These are phyloP conservation scores for Lichtheimia ornata DNA, from an alignment of 371 early-diverging fungal genomes.

Conservation along the genomic window DNA sequence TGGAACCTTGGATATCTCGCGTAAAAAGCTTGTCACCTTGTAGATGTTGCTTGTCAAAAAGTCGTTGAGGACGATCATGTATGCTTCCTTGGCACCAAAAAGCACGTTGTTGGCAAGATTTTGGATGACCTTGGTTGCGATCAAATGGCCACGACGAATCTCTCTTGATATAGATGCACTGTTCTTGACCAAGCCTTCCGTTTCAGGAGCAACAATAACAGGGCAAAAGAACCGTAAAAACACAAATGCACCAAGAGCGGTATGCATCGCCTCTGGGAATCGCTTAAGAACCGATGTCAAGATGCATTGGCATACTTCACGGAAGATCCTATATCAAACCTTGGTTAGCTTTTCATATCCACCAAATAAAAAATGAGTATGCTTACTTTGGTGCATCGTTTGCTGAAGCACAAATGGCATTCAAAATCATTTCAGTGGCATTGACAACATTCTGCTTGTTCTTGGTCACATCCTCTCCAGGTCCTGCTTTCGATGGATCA, in stretches of 20 bases:
- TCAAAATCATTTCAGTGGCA: conserved; percentile 72
- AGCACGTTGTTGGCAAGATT: conserved; percentile 93
- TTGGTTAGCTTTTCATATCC: neutral
- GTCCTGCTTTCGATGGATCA: conserved; percentile 74
- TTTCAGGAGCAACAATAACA: conserved; percentile 85
- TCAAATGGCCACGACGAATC: conserved; percentile 72
- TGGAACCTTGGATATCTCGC: conserved; percentile 48
- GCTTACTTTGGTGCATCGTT: conserved; percentile 61
- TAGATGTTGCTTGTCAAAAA: conserved; percentile 75
- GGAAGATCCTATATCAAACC: conserved; percentile 51
- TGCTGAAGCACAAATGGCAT: conserved; percentile 75
- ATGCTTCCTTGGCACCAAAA: conserved; percentile 90
- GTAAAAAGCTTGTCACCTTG: conserved; percentile 57
- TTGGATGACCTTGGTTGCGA: conserved; percentile 93
- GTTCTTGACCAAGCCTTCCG: conserved; percentile 45
- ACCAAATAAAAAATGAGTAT: neutral
- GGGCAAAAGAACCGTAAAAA: conserved; percentile 93
- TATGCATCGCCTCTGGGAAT: conserved; percentile 81
- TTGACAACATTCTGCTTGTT: conserved; percentile 79
- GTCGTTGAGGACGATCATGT: conserved; percentile 82
- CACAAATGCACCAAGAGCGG: conserved; percentile 90
- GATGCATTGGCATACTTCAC: conserved; percentile 77
- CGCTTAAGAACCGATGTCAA: conserved; percentile 70
- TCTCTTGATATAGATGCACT: neutral
- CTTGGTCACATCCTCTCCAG: conserved; percentile 52